Conservation (phyloP, 2,329 filamentous ascomycete species). For the Aureobasidium subglaciale region DNA sequence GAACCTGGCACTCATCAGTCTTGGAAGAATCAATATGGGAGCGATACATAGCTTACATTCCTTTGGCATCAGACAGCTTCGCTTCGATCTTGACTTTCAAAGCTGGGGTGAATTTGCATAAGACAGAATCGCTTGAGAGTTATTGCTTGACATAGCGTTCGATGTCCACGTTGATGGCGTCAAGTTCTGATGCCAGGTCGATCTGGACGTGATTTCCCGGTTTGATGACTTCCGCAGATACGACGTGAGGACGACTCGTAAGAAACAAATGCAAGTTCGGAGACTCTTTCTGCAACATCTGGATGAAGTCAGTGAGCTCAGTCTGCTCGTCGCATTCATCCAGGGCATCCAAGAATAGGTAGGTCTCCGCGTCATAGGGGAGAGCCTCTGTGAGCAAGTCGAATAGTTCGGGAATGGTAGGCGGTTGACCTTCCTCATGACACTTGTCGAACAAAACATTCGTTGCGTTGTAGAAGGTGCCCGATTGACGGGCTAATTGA, state of each 20-base stretch:
- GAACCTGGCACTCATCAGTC: too few species aligned
- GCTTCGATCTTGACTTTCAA: neutral
- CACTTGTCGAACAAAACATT: too few species aligned
- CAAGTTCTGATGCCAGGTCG: neutral
- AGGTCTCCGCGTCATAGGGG: neutral
- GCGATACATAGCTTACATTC: too few species aligned
- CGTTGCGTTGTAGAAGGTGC: neutral
- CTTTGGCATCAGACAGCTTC: too few species aligned
- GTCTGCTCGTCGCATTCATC: neutral
- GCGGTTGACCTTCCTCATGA: too few species aligned
- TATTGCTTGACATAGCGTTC: too few species aligned
- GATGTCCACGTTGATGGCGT: too few species aligned
- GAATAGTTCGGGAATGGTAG: neutral
- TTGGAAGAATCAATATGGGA: too few species aligned
- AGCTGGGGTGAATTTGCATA: too few species aligned
- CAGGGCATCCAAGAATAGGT: neutral
- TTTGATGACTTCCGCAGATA: neutral
- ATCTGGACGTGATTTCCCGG: neutral
- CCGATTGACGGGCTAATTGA: neutral
- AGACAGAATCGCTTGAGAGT: too few species aligned
- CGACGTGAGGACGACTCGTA: neutral
- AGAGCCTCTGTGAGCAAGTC: neutral
- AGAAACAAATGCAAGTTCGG: neutral
- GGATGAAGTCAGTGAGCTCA: neutral
- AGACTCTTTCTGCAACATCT: neutral